Conservation (phyloP, 345 rosid genomes). For the Iberis pinnata region DNA sequence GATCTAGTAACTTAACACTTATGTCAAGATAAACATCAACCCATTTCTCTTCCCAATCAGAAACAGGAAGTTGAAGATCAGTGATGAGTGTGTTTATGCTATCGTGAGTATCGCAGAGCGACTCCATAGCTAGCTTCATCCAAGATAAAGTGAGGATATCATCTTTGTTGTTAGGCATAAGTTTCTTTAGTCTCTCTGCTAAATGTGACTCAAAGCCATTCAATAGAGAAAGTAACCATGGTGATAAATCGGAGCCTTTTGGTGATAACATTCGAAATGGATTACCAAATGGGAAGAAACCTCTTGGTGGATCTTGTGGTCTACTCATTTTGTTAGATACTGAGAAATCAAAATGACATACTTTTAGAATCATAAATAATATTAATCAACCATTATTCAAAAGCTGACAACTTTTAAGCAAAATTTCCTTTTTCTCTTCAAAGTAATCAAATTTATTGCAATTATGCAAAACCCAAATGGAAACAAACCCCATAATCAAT, state of each 20-base stretch:
- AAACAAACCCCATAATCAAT: conserved; percentile 1
- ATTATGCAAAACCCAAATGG: conserved; percentile 7
- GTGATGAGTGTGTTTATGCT: conserved; percentile 60
- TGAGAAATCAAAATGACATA: not conserved
- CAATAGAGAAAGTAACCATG: conserved; percentile 40
- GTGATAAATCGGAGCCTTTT: conserved; percentile 62
- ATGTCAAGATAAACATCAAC: conserved; percentile 80
- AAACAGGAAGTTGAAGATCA: conserved; percentile 70
- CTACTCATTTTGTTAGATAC: conserved; percentile 50
- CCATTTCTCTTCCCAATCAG: conserved; percentile 91
- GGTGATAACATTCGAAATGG: conserved; percentile 75
- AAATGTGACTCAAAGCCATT: conserved; percentile 55
- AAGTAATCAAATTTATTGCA: not conserved
- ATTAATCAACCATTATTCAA: not conserved
- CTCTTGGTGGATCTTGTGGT: conserved; percentile 68
- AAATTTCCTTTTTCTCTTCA: not conserved
- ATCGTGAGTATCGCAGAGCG: conserved; percentile 63
- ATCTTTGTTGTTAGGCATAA: conserved; percentile 50
- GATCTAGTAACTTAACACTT: conserved; percentile 78
- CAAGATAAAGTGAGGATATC: conserved; percentile 67
- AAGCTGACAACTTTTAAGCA: conserved; percentile 22
- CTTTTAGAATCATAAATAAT: not conserved
- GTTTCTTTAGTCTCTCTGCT: conserved; percentile 53
- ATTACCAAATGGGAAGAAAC: conserved; percentile 75
- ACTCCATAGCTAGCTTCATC: conserved; percentile 79